Evolutionary conservation across 148 eudicot genomes (phyloP), one percentile per base, ranked within the genome.

Genomic region (Vaccinium vitisidaea): DNA sequence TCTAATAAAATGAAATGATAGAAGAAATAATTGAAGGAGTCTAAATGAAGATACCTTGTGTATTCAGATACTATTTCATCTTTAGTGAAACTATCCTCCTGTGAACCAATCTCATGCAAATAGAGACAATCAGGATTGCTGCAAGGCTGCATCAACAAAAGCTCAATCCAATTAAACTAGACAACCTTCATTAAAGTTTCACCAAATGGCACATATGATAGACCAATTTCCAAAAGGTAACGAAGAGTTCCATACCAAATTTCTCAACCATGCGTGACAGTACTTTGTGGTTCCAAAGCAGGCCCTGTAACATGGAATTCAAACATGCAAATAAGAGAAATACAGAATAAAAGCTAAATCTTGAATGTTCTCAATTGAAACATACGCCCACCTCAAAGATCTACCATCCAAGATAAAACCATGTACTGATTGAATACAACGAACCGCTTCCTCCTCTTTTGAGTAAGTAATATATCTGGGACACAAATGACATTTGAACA

Each of bases 201-300:
- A 70, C 52, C 14, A 55, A 74, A 80, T 23, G 53, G 39, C 50
- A 23, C 23, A 81, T 48, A 48, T 9, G 1, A 71, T 59, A 54
- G 49, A 83, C 27, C 46, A 53, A 77, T 63, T 56, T 83, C 79
- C 52, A 75, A 82, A 30, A 3, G 19, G 5, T 58, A 84, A 79
- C 76, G 39, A 30, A 69, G 55, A 54, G 54, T 84, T 18, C 92
- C 92, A 84, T 97, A 97, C 99, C 98, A 88, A 87, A 83, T 92
- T 97, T 85, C 98, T 92, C 88, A 97, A 90, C 99, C 99, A 95
- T 83, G 98, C 92, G 89, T 97, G 99, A 88, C 99, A 97, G 82
- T 97, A 97, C 88, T 97, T 97, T 55, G 98, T 97, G 61, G 99
- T 97, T 84, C 99, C 99, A 91, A 97, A 97, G 88, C 98, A 93